Base-by-base conservation (phyloP, 306 rosid species). In the Arachis hypogaea region DNA sequence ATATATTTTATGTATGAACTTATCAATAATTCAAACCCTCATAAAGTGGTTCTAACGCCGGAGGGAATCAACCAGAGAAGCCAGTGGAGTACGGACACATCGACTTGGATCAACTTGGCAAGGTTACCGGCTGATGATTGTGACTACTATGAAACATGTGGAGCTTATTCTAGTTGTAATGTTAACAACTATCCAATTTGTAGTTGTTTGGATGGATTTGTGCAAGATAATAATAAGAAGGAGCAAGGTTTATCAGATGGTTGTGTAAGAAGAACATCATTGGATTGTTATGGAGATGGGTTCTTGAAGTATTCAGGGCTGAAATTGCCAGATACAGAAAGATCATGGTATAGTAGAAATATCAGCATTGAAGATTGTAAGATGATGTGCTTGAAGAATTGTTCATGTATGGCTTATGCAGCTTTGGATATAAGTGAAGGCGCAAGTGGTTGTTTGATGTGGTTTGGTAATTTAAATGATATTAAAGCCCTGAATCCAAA, bases 391-490 rank as follows among this genome's bases (percentile, higher is more conserved):
- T 11, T 42, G 64, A 77, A 77, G 4, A 77, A 77, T 51, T 77
- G 81, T 41, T 50, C 64, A 8, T 69, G 81, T 22, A 50, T 64
- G n/a, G 82, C 80, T 36, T 78, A 85, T 78, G 77, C 84, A 67
- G 57, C 73, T 28, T 56, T 76, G 29, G 78, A 68, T 63, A n/a
- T 75, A 5, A 78, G 66, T 30, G 70, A 29, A 14, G 73, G 77
- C 42, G 57, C 29, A 52, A 72, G 9, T 29, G 78, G 80, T 36
- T 85, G 84, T 63, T 40, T 85, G 63, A 60, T 78, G 3, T 81
- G 88, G 82, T 85, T 75, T 30, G 67, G 40, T 11, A 64, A 78
- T 9, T 75, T 89, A 4, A 41, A 59, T 41, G 85, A 86, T 66
- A 22, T 85, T 7, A 86, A 66, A 69, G 69, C 62, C 7, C 14